phyloP scores from a whole-genome alignment of 495 filamentous ascomycete genomes.

The Aspergillus olivimuriae region DNA sequence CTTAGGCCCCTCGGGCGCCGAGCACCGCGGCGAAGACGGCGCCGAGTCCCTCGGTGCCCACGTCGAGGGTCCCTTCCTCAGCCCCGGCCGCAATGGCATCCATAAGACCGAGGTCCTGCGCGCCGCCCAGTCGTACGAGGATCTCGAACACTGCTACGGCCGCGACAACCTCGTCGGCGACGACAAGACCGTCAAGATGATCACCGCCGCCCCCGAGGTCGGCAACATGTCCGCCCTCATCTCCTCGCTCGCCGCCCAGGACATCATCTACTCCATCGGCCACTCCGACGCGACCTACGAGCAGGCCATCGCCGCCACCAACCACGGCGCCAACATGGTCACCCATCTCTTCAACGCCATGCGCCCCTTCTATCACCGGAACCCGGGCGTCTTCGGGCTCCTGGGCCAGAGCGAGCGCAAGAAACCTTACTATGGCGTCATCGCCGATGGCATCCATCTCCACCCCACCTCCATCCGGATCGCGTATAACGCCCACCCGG shows the following conservation, averaged over 20 bases:
- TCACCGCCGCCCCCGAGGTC: constrained; percentile 77
- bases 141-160: constrained; percentile 66
- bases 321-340: constrained; percentile 71
- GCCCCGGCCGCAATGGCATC: constrained; percentile 63
- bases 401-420: constrained; percentile 45
- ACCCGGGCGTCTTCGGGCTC: constrained; percentile 77
- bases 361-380: constrained; percentile 76
- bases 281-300: constrained; percentile 78
- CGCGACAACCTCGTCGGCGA: constrained; percentile 44
- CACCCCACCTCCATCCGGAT: constrained; percentile 55
- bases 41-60: constrained; percentile 80
- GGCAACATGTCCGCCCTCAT: constrained; percentile 57
- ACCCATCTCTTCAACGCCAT: constrained; percentile 92
- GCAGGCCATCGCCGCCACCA: constrained; percentile 57
- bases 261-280: constrained; percentile 69
- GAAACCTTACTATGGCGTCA: constrained; percentile 53
- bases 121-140: constrained; percentile 40
- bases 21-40: constrained; percentile 47
- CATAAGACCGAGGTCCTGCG: constrained; percentile 62
- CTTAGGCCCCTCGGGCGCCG: constrained; percentile 58
- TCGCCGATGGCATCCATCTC: constrained; percentile 58
- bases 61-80: constrained; percentile 79
- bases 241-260: constrained; percentile 48
- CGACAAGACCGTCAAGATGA: constrained; percentile 54
- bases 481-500: constrained; percentile 51